Conservation (phyloP, 2,329 filamentous ascomycete genomes). For the Metarhizium rileyi region DNA sequence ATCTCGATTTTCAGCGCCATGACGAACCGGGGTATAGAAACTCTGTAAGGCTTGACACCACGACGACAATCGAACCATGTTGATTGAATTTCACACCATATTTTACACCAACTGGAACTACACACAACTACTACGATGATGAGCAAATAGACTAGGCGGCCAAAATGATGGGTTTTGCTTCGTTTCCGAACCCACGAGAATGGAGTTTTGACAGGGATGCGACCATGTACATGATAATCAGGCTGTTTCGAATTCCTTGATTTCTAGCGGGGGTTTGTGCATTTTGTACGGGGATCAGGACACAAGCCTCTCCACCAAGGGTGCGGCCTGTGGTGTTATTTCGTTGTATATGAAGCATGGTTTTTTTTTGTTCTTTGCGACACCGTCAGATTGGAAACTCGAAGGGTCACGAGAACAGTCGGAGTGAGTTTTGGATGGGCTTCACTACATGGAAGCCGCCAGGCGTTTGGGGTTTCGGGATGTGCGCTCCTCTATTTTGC, state of each 20-base stretch:
- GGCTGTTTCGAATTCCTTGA: not conserved
- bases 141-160: slow-evolving; percentile 10
- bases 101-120: slow-evolving; percentile 1
- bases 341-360: slow-evolving; percentile 3
- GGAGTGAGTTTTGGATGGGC: slow-evolving; percentile 3
- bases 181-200: slow-evolving; percentile 1
- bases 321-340: slow-evolving; percentile 8
- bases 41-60: slow-evolving; percentile 5
- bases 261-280: slow-evolving; percentile 14
- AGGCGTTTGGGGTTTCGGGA: slow-evolving; percentile 11
- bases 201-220: slow-evolving; percentile 9
- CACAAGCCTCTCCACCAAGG: not conserved
- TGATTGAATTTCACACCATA: not conserved
- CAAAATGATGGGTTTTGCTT: slow-evolving; percentile 5
- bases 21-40: slow-evolving; percentile 9
- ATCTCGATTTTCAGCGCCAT: slow-evolving; percentile 2
- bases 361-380: slow-evolving; percentile 3
- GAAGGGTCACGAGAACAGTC: not conserved
- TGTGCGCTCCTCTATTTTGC: slow-evolving; percentile 8
- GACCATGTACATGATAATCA: slow-evolving; percentile 18
- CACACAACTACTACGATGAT: slow-evolving; percentile 7
- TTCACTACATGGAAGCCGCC: slow-evolving; percentile 13
- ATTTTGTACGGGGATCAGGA: not conserved
- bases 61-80: slow-evolving; percentile 1
- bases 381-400: not conserved